These are phyloP conservation scores for Cladophialophora bantiana DNA, from an alignment of 2,329 filamentous ascomycete species.

Conservation along the genomic window DNA sequence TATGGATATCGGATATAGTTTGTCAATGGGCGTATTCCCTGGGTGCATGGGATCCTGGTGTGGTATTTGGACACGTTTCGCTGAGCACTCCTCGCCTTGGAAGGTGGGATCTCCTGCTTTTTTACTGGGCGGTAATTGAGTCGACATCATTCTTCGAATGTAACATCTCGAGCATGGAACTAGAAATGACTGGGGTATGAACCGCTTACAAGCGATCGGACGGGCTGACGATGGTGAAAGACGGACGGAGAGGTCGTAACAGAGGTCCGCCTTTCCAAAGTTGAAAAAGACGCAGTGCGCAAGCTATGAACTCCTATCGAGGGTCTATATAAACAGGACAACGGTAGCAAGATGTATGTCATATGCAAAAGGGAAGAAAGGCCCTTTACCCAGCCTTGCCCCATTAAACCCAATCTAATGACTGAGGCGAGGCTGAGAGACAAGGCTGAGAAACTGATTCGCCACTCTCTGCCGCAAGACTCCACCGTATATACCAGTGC, in stretches of 20 bases:
- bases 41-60: background rate
- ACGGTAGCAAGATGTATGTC: background rate
- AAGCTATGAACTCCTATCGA: background rate
- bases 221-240: too few relatives aligned
- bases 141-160: background rate
- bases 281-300: too few relatives aligned
- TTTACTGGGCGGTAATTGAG: background rate
- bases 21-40: background rate
- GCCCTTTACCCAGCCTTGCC: background rate
- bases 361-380: background rate
- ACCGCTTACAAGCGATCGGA: too few relatives aligned
- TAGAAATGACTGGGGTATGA: too few relatives aligned
- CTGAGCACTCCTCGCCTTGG: background rate
- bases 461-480: background rate
- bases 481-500: conserved; percentile 11
- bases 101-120: background rate
- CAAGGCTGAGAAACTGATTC: background rate
- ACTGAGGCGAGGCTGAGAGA: conserved; percentile 2
- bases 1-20: background rate
- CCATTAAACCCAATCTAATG: background rate
- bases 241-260: too few relatives aligned
- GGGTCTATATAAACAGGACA: background rate
- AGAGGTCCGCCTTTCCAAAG: too few relatives aligned
- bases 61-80: background rate
- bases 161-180: background rate